phyloP scores from a whole-genome alignment of 192 early-diverging fungal genomes.

The Glomus cerebriforme region DNA sequence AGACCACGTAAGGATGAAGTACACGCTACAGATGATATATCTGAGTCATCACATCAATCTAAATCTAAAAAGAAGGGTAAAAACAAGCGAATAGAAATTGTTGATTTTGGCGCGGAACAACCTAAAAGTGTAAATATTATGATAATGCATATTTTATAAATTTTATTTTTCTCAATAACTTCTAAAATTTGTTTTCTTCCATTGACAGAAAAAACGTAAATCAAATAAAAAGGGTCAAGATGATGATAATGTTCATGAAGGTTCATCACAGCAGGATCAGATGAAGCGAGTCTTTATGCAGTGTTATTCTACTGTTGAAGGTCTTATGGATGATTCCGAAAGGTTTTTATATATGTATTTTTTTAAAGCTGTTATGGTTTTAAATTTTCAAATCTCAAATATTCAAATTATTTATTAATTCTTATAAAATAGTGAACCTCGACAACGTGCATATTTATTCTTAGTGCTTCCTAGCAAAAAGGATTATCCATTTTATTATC shows the following conservation, averaged over 20 bases:
- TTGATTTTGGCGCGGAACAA: neutral
- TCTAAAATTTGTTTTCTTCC: neutral
- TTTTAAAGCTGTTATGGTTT: neutral
- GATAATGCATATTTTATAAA: neutral
- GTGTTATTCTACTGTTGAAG: constrained; percentile 65
- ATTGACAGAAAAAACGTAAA: constrained; percentile 39
- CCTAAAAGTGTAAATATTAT: constrained; percentile 1
- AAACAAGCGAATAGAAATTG: constrained; percentile 5
- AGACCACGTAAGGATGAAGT: constrained; percentile 45
- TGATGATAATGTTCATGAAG: constrained; percentile 49
- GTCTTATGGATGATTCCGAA: constrained; percentile 51
- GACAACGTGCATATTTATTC: constrained; percentile 77
- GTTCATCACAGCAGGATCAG: constrained; percentile 50
- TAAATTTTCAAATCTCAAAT: neutral
- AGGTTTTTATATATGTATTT: constrained; percentile 34
- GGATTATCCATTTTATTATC: constrained; percentile 89
- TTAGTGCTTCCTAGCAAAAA: constrained; percentile 67
- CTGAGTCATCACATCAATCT: constrained; percentile 3
- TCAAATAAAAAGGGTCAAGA: constrained; percentile 13
- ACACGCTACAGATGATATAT: constrained; percentile 39
- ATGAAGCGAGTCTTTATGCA: constrained; percentile 59
- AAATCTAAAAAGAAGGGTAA: constrained; percentile 25
- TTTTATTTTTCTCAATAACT: neutral
- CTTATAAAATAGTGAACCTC: constrained; percentile 34
- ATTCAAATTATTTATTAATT: constrained; percentile 9